Percentiles rank a stretch among this genome's conserved stretches.
Conservation (phyloP, 495 filamentous ascomycete genomes). For the Podospora anserina region DNA sequence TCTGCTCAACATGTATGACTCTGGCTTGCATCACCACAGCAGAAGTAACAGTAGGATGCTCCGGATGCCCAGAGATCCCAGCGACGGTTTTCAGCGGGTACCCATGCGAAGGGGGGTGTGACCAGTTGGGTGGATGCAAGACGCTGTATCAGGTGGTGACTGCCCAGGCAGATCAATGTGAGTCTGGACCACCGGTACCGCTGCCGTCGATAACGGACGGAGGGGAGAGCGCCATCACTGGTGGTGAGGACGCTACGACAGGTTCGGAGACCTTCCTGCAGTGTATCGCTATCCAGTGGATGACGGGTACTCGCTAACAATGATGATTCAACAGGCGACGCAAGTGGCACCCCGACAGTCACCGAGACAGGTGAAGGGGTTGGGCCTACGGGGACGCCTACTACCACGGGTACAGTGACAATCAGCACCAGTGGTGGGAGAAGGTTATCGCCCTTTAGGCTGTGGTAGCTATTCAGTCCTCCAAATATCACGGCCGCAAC, state of each 20-base stretch:
- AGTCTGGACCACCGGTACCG: background rate
- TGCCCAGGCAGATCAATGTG: slow-evolving; percentile 9
- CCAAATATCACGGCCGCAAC: background rate
- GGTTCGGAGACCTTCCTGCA: background rate
- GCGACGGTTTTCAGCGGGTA: slow-evolving; percentile 23
- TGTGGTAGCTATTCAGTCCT: background rate
- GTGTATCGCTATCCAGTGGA: background rate
- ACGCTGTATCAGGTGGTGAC: slow-evolving; percentile 24
- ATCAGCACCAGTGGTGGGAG: background rate
- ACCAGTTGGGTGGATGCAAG: slow-evolving; percentile 21
- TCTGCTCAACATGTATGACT: slow-evolving; percentile 31
- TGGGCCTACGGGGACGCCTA: background rate
- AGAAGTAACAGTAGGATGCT: slow-evolving; percentile 25
- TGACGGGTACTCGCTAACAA: background rate
- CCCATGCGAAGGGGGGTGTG: slow-evolving; percentile 26
- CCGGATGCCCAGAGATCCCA: slow-evolving; percentile 18
- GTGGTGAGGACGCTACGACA: background rate
- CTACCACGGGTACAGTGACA: background rate
- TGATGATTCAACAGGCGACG: background rate
- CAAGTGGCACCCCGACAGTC: background rate
- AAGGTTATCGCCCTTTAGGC: background rate
- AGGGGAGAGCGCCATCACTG: background rate
- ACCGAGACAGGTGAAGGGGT: background rate
- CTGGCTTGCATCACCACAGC: slow-evolving; percentile 21
- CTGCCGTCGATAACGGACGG: background rate